Base-by-base conservation (phyloP, 2,329 filamentous ascomycete genomes). In the Penicillium sp. region DNA sequence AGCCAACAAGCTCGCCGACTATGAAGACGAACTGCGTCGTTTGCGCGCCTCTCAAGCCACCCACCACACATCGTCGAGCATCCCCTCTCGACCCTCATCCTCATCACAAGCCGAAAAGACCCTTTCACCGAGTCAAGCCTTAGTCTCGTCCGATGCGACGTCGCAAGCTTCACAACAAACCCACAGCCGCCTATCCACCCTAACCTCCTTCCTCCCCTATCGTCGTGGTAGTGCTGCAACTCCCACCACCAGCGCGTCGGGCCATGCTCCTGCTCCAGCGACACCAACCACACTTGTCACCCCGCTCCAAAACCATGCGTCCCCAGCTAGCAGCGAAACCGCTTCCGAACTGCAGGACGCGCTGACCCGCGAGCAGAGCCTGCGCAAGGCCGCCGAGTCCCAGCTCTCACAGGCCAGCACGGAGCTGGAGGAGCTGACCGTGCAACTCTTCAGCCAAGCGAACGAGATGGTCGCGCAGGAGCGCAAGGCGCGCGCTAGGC, bases 381-480 rank as follows among this genome's bases (percentile, higher is more conserved):
- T 83, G 52, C 83, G 86, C 35, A 78, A 80, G 54, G 81, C 82
- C n/a, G 85, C 85, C 0, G 86, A 88, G 68, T 78, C 77, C 31
- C 81, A 82, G 60, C 75, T 85, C 2, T 78, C 79, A 37, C 80
- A 82, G 52, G 80, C 85, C 16, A 83, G 81, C 60, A 78, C 74
- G 1, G 86, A 88, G 71, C 78, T 88, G 33, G 86, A 88, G 64
- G 86, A 88, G 55, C 71, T 88, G 59, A 86, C 82, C 13, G 82
- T 81, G 35, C 81, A 82, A 57, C 70, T 88, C 9, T 88, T 88
- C 70, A 82, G 83, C 54, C 83, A 87, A 68, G 86, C 86, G 35
- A 88, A 88, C 60, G 85, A 88, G 72, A 87, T 88, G 85, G 86
- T 88, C 9, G 85, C 85, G 3, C 76, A 80, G 55, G 86, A 88